Conservation (phyloP, 805 yeast species). For the Vanderwaltozyma polyspora region DNA sequence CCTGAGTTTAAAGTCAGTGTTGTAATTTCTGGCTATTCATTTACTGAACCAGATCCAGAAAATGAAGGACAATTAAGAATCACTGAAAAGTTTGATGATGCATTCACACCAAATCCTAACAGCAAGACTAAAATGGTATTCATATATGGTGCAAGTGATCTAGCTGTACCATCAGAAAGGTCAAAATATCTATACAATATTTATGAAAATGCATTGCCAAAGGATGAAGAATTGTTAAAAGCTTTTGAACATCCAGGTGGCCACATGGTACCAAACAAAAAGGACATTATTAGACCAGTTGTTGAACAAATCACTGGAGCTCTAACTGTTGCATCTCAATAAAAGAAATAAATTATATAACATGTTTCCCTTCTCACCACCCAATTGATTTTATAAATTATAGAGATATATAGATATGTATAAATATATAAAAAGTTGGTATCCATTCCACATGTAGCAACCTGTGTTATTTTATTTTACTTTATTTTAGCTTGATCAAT, state of each 20-base stretch:
- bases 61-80: conserved; percentile 26
- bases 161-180: conserved; percentile 69
- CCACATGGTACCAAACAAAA: conserved; percentile 88
- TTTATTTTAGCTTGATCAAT: too few relatives aligned
- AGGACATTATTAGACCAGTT: conserved; percentile 37
- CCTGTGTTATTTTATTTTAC: too few relatives aligned
- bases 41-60: conserved; percentile 32
- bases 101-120: conserved; percentile 24
- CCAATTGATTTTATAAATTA: too few relatives aligned
- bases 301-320: conserved; percentile 29
- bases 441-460: too few relatives aligned
- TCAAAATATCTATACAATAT: conserved; percentile 47
- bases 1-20: conserved; percentile 57
- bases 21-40: conserved; percentile 57
- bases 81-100: conserved; percentile 26
- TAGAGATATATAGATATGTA: too few relatives aligned
- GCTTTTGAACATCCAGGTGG: conserved; percentile 86
- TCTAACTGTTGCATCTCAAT: conserved; percentile 2
- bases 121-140: conserved; percentile 46
- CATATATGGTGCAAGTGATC: conserved; percentile 76
- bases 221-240: conserved; percentile 30
- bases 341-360: not conserved
- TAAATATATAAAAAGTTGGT: too few relatives aligned
- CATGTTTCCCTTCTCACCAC: too few relatives aligned
- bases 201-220: conserved; percentile 30